phyloP scores from a whole-genome alignment of 2,329 filamentous ascomycete species.

The Teratosphaeria viscida region DNA sequence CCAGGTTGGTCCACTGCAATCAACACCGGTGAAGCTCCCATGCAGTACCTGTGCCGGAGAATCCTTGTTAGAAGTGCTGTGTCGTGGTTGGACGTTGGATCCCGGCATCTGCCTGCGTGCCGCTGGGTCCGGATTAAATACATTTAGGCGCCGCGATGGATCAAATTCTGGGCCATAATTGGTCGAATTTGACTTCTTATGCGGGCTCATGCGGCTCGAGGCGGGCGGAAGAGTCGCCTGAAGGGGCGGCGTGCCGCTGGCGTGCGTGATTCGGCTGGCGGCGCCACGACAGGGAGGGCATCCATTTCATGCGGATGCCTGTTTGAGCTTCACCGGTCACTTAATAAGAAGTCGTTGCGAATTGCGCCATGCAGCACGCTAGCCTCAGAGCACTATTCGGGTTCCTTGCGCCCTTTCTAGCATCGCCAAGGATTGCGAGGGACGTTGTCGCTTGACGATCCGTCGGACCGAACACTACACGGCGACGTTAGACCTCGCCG shows the following conservation, averaged over 20 bases:
- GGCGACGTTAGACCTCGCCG: neutral
- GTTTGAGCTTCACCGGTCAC: neutral
- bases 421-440: neutral
- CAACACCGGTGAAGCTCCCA: neutral
- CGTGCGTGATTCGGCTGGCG: neutral
- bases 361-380: neutral
- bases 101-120: neutral
- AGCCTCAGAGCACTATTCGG: neutral
- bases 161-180: neutral
- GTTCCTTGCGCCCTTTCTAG: neutral
- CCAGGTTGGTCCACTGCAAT: neutral
- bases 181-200: neutral
- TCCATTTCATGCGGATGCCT: neutral
- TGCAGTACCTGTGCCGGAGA: neutral
- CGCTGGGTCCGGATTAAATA: neutral
- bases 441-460: neutral
- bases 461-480: neutral
- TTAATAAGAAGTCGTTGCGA: neutral
- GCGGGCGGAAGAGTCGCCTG: neutral
- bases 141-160: neutral
- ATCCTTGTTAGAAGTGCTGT: neutral
- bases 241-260: neutral
- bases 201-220: neutral
- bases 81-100: neutral
- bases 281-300: neutral